Base-by-base conservation (phyloP, 768 basidiomycete species). In the Mycena sanguinolenta region DNA sequence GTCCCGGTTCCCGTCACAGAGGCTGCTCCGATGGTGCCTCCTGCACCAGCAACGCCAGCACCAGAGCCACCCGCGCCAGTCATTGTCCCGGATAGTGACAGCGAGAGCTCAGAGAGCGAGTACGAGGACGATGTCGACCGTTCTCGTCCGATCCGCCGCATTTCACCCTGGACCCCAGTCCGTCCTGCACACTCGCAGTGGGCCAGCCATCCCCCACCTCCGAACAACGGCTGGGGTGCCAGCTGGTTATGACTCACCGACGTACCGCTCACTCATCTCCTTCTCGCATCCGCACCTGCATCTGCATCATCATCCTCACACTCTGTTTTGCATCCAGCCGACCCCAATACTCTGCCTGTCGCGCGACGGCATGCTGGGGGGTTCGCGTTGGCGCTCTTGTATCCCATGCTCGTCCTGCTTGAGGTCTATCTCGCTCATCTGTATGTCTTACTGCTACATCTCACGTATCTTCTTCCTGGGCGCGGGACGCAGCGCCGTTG, bases 391-490 rank as follows among this genome's bases (percentile, higher is more conserved):
- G 73, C 82, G 78, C 80, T 80, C 77, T 77, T 78, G 78, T 57
- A 58, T 71, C 27, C 60, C 39, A 71, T 71, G 65, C 58, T 53
- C 9, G 25, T 61, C 54, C 60, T 85, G 77, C 80, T 85, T 70
- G 82, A 82, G 77, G 74, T 85, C 73, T 85, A 84, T 74, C 77
- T 84, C 73, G 73, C 84, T 64, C 81, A 85, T 74, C 74, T 85
- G 78, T 85, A 85, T 75, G 78, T 81, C 66, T 59, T 85, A 69
- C 73, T 85, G 58, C 72, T 83, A 73, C 81, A 82, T 74, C 74
- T 84, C 75, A 78, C 71, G 21, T 66, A 67, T 66, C 38, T 66
- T 9, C 57, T 71, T 3, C 65, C 61, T 39, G 65, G 65, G 12
- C 59, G 65, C 55, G 60, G 65, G 28, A 52, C 57, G 28, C 64